These are phyloP conservation scores for Akanthomyces uredinophilus DNA, from an alignment of 2,329 filamentous ascomycete genomes.

Conservation along the genomic window DNA sequence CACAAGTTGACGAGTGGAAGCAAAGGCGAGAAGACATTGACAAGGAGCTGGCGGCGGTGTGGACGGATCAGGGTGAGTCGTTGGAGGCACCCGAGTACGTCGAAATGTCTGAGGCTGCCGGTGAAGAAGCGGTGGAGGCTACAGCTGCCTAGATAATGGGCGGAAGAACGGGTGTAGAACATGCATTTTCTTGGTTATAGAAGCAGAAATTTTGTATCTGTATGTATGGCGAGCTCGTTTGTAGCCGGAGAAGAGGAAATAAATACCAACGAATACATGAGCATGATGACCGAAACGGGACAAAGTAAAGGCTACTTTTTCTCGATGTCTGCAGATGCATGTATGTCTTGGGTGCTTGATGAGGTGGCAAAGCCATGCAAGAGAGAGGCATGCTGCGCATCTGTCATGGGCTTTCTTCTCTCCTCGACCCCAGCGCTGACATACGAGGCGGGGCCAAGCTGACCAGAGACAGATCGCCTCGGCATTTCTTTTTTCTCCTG, in stretches of 20 bases:
- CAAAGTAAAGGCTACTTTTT: not conserved
- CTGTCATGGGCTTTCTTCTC: not conserved
- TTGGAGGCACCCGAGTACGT: slow-evolving; percentile 44
- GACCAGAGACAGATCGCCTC: not conserved
- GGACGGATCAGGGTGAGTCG: slow-evolving; percentile 49
- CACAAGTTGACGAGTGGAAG: slow-evolving; percentile 82
- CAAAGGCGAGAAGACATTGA: slow-evolving; percentile 74
- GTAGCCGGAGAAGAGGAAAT: not conserved
- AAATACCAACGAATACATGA: slow-evolving; percentile 7
- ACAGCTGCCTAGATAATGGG: not conserved
- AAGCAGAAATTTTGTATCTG: not conserved
- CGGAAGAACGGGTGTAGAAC: not conserved
- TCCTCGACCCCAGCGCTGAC: not conserved
- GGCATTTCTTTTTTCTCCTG: not conserved
- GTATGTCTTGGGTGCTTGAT: not conserved
- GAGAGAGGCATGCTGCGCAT: not conserved
- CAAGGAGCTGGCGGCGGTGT: slow-evolving; percentile 63
- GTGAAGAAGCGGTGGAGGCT: slow-evolving; percentile 7
- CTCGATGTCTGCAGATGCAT: not conserved
- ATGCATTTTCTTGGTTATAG: slow-evolving; percentile 1
- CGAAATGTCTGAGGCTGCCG: not conserved
- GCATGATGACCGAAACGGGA: not conserved
- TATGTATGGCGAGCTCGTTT: slow-evolving; percentile 1
- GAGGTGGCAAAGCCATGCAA: not conserved
- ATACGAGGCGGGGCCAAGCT: not conserved